Conservation (phyloP, 345 rosid genomes). For the Rhodamnia rubescens region DNA sequence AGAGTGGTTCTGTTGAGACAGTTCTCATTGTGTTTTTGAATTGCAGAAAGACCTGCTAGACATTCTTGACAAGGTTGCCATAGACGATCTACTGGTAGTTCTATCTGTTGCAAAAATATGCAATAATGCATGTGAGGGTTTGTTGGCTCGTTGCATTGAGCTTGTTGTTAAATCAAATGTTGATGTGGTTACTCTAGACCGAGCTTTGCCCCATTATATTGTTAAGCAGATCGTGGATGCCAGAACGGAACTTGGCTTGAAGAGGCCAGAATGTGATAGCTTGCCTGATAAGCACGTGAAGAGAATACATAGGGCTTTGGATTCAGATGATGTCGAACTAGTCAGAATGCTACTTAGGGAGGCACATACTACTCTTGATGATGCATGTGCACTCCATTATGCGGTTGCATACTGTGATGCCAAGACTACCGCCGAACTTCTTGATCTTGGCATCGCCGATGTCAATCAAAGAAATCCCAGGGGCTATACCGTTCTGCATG, state of each 20-base stretch:
- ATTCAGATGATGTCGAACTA: slow-evolving; percentile 80
- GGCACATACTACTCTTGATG: slow-evolving; percentile 56
- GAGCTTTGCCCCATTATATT: slow-evolving; percentile 39
- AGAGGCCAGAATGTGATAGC: slow-evolving; percentile 11
- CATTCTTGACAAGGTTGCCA: slow-evolving; percentile 45
- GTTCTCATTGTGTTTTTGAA: not conserved
- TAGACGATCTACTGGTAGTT: slow-evolving; percentile 54
- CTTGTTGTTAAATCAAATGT: slow-evolving; percentile 47
- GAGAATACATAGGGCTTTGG: slow-evolving; percentile 65
- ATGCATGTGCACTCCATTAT: slow-evolving; percentile 62
- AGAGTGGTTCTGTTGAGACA: not conserved
- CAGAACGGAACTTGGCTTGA: slow-evolving; percentile 28
- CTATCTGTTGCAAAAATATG: slow-evolving; percentile 48
- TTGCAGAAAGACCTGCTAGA: slow-evolving; percentile 56
- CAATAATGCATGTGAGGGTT: slow-evolving; percentile 37
- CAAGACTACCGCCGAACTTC: slow-evolving; percentile 63
- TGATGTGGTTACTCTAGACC: slow-evolving; percentile 48
- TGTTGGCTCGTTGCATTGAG: slow-evolving; percentile 36
- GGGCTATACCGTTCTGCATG: slow-evolving; percentile 70
- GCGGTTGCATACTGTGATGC: slow-evolving; percentile 76
- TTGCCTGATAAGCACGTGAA: slow-evolving; percentile 44
- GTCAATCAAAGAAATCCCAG: slow-evolving; percentile 45
- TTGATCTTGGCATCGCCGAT: slow-evolving; percentile 66
- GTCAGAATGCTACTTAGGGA: slow-evolving; percentile 71
- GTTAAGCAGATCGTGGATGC: slow-evolving; percentile 35